These are phyloP conservation scores for Nakazawaea molendinolei DNA, from an alignment of 805 yeast species.

Conservation along the genomic window DNA sequence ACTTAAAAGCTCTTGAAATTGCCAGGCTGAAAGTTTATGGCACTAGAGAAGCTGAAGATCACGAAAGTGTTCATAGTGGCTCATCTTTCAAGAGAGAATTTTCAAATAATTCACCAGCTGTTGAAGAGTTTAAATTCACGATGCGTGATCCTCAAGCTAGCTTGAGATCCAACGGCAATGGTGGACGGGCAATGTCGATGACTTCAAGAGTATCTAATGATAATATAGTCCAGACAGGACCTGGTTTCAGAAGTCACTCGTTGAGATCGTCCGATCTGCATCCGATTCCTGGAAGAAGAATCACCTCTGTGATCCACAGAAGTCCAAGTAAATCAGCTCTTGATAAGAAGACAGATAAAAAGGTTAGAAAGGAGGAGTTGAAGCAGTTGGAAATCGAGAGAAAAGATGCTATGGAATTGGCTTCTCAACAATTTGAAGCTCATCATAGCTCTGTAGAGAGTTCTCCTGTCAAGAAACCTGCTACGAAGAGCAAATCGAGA, in stretches of 20 bases:
- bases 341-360: slow-evolving; percentile 17
- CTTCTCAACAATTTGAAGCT: slow-evolving; percentile 6
- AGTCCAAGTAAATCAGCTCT: too few relatives aligned
- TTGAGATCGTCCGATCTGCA: too few relatives aligned
- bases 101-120: neutral
- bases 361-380: slow-evolving; percentile 19
- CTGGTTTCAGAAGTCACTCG: slow-evolving; percentile 24
- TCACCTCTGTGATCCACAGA: too few relatives aligned
- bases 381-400: slow-evolving; percentile 20
- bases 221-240: slow-evolving; percentile 12
- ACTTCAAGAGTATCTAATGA: slow-evolving; percentile 2
- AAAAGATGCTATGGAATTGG: slow-evolving; percentile 16
- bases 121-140: neutral
- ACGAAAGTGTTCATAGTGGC: slow-evolving; percentile 11
- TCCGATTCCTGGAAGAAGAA: too few relatives aligned
- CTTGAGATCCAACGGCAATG: too few relatives aligned
- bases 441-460: neutral
- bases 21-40: slow-evolving; percentile 56
- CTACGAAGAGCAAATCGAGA: slow-evolving; percentile 3
- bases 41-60: slow-evolving; percentile 13
- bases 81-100: slow-evolving; percentile 9
- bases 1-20: slow-evolving; percentile 45
- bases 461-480: neutral
- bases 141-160: neutral
- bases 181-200: slow-evolving; percentile 14